Evolutionary conservation across 441 rosid genomes (phyloP), one percentile per base, ranked within the genome.

Genomic region (Lepidium campestre): DNA sequence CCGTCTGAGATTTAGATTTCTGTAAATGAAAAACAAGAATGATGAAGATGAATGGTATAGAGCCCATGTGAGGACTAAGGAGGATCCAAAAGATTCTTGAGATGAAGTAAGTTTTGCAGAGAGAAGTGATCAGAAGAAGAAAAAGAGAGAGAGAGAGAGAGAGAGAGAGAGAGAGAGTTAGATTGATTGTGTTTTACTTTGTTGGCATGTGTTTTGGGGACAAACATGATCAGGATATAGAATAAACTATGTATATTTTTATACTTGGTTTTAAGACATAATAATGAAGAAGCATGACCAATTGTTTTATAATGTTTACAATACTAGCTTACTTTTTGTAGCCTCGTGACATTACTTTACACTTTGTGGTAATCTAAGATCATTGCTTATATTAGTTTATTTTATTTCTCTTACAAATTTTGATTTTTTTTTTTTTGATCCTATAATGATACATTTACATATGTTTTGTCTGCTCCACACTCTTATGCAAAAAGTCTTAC

Each of bases 1-100:
- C 78, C 35, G 66, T 77, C 59, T 88, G 82, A 50, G 84, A 70
- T 40, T 71, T 56, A 13, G 71, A 55, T 59, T 59, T 60, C 32
- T 36, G 41, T 39, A 6, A 80, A 61, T 59, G 70, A 63, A 73
- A 53, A 22, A 83, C 75, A 75, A 85, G 72, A 39, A 74, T 27
- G 50, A 80, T 63, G 57, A 47, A 46, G 42, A 53, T 32, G 35
- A 57, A 17, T 65, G 35, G 62, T 39, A 57, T 57, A 57, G 47
- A 57, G 20, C 62, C 55, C 75, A 72, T 57, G 37, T 39, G 62
- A 57, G 46, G 32, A 27, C 32, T 6, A 6, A 27, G 32, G 41
- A 63, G 53, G 39, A 46, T 7, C 52, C 62, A 20, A 32, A 37
- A 32, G 71, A 15, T 18, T 71, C 44, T 63, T 27, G 5, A 52